phyloP scores from a whole-genome alignment of 306 rosid species.

The Cyclanthera cordifolia region DNA sequence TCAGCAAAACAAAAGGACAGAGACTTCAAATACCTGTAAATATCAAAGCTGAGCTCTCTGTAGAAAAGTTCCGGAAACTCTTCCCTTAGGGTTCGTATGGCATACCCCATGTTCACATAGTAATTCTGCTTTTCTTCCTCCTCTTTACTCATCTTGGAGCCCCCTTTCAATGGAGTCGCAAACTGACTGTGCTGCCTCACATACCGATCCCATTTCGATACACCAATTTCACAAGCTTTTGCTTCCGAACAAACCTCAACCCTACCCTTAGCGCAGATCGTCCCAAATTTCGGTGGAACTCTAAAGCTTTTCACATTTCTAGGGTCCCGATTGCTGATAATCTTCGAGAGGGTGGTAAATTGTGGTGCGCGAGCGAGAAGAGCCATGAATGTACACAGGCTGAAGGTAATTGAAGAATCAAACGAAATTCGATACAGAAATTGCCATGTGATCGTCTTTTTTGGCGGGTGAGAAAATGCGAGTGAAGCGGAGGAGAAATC shows the following conservation, averaged over 20 bases:
- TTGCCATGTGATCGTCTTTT: neutral
- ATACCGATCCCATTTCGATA: constrained; percentile 24
- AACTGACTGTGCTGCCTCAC: constrained; percentile 42
- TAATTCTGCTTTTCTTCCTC: constrained; percentile 66
- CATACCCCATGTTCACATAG: constrained; percentile 67
- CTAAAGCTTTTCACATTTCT: constrained; percentile 24
- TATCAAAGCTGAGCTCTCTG: constrained; percentile 58
- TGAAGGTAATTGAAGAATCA: neutral
- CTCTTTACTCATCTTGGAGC: constrained; percentile 52
- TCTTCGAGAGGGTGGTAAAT: constrained; percentile 19
- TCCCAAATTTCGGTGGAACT: constrained; percentile 16
- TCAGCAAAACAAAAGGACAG: neutral
- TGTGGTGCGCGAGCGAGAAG: constrained; percentile 44
- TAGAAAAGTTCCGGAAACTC: constrained; percentile 59
- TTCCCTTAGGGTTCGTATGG: constrained; percentile 67
- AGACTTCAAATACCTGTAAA: constrained; percentile 42
- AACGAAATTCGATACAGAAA: neutral
- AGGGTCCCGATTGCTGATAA: constrained; percentile 25
- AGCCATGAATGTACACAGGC: constrained; percentile 28
- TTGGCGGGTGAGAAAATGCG: neutral
- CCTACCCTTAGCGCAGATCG: constrained; percentile 23
- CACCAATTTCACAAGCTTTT: constrained; percentile 14
- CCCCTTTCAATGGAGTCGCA: constrained; percentile 50
- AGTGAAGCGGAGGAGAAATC: neutral
- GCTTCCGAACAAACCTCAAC: constrained; percentile 22